Base-by-base conservation (phyloP, 805 yeast genomes). In the Brettanomyces anomalus region DNA sequence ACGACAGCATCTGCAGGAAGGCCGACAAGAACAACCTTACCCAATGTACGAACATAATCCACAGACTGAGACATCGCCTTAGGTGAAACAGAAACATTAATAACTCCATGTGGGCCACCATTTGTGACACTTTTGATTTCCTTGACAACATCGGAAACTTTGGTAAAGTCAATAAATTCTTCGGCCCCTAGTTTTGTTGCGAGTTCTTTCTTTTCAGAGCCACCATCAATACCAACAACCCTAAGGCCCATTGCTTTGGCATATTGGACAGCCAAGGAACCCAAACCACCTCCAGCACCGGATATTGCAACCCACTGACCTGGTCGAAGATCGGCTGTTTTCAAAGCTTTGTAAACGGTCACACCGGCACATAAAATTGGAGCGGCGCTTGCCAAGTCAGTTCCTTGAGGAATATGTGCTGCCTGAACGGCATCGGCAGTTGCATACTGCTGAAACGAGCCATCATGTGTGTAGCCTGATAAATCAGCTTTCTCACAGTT, bases 351-450 rank as follows among this genome's bases (percentile, higher is more conserved):
- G 80, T 85, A 85, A 45, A 84, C 94, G 34, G 95, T 85, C 64
- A 85, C 79, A 66, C 95, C 95, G 32, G 95, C 95, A 70, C 95
- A 85, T 57, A 86, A 74, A 59, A 85, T 78, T 54, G 95, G 95
- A 10, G 95, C 79, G 48, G 78, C 74, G 50, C 68, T 71, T 43
- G 90, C 88, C 54, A 85, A 74, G 59, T 86, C 89, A 35, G 84
- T 68, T 46, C 80, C 83, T 55, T 72, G 57, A 46, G 94, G 89
- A 55, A 86, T 78, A 53, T 73, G 70, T 35, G 94, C 94, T 34
- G 93, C 94, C 60, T 85, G 94, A 45, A 81, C 74, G 35, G 90
- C 93, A 63, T 85, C 89, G 35, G 90, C 95, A 36, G 90, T 79
- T 42, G 88, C 88, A 64, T 85, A 86, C 67, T 86, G 86, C 67